Evolutionary conservation across 2,329 filamentous ascomycete genomes (phyloP), one percentile per base, ranked within the genome.

Genomic region (Basipetospora chlamydospora): DNA sequence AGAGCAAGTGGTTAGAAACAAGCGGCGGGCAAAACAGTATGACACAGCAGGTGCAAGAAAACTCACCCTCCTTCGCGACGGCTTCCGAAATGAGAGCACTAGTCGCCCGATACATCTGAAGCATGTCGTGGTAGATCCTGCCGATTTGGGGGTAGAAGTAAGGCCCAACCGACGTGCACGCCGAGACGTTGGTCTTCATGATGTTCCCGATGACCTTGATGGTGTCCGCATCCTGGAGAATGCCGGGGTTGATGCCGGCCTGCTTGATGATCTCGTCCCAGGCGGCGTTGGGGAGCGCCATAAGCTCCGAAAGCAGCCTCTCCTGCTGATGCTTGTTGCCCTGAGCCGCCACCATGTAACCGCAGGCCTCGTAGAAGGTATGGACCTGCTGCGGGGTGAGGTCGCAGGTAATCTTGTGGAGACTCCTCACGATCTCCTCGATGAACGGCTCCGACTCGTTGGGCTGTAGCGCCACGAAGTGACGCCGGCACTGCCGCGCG

Each of bases 161-260:
- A 36, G 84, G 77, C 23, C 92, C 90, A 40, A 98, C 90, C 1
- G 90, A 96, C 25, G 83, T 84, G 58, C 90, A 98, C 25, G 90
- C 90, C n/a, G 92, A 88, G 4, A 98, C 90, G 49, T 98, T 98
- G 1, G 90, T 98, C 72, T 98, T 98, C 90, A 98, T 98, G 54
- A 98, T 95, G 60, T 98, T 98, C 46, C 90, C 90, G 43, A 98
- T 87, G 46, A 98, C 79, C 66, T 98, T 98, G 64, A 98, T 96
- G 1, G 87, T 93, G 47, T 98, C 87, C 9, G 78, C 67, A 51
- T 96, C 86, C 56, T 96, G 85, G 10, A 98, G 68, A 46, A 90
- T 86, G 16, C 77, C 70, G 0, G 90, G 85, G 53, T 95, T 79
- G 42, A 80, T 70, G 38, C 84, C 90, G 17, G 90, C 90, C 52